Conservation (phyloP, 495 filamentous ascomycete species). For the Terfezia claveryi region DNA sequence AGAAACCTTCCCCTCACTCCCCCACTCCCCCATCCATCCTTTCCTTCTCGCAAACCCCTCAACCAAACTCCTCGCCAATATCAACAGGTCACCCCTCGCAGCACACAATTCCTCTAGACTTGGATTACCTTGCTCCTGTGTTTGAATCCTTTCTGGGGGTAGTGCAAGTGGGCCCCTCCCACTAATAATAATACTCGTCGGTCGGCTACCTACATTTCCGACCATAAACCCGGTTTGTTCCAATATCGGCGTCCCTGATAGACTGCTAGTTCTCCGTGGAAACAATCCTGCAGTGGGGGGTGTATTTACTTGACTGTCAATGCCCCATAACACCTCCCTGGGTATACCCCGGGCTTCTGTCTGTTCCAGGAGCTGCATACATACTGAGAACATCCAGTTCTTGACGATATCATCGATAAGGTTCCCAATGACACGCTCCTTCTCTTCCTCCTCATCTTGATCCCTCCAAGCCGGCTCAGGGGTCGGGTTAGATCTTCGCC, state of each 20-base stretch:
- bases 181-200: background rate
- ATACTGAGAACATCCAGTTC: background rate
- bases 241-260: slow-evolving; percentile 10
- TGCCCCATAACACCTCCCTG: slow-evolving; percentile 4
- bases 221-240: slow-evolving; percentile 12
- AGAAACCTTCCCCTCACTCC: slow-evolving; percentile 37
- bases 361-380: slow-evolving; percentile 17
- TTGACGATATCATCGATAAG: slow-evolving; percentile 55
- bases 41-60: slow-evolving; percentile 48
- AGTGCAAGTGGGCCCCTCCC: background rate
- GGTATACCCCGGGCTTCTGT: slow-evolving; percentile 13
- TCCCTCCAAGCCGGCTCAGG: slow-evolving; percentile 8
- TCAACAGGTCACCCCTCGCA: slow-evolving; percentile 52
- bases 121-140: slow-evolving; percentile 24
- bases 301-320: background rate
- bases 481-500: slow-evolving; percentile 11
- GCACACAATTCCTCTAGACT: slow-evolving; percentile 70
- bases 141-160: background rate
- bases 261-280: slow-evolving; percentile 13
- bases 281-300: slow-evolving; percentile 3
- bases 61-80: slow-evolving; percentile 57
- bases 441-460: slow-evolving; percentile 13
- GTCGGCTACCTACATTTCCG: background rate
- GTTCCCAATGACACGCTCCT: slow-evolving; percentile 17
- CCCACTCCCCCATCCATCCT: slow-evolving; percentile 41